Percentiles rank a stretch among this genome's conserved stretches.
Conservation (phyloP, 352 stramenopile species). For the Phytophthora lateralis region DNA sequence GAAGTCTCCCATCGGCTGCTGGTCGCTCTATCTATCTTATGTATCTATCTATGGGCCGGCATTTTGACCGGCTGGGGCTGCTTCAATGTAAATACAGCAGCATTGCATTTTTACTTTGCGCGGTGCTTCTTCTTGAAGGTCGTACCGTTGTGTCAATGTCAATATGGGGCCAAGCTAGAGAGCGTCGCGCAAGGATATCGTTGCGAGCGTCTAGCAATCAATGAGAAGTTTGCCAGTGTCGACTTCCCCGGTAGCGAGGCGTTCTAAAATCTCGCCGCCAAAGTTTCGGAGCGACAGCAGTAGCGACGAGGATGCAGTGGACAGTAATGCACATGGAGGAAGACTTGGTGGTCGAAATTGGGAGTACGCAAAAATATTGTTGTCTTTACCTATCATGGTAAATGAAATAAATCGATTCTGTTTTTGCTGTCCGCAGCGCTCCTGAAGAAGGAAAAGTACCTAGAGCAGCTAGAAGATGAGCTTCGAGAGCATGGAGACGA, state of each 20-base stretch:
- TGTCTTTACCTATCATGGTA: neutral
- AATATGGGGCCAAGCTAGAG: neutral
- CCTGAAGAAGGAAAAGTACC: conserved; percentile 39
- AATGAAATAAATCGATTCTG: neutral
- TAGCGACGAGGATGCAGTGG: conserved; percentile 9
- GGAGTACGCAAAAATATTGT: conserved; percentile 8
- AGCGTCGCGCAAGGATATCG: conserved; percentile 15
- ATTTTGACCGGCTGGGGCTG: conserved; percentile 34
- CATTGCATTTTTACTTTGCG: conserved; percentile 16
- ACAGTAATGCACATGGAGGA: conserved; percentile 27
- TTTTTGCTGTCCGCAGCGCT: conserved; percentile 19
- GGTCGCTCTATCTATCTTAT: conserved; percentile 44
- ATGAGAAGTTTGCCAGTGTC: conserved; percentile 10
- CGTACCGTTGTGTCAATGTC: neutral
- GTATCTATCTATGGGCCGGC: conserved; percentile 44
- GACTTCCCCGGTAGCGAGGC: conserved; percentile 1
- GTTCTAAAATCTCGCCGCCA: conserved; percentile 7
- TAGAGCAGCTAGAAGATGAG: conserved; percentile 30
- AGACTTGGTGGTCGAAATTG: conserved; percentile 28
- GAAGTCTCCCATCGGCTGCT: conserved; percentile 9
- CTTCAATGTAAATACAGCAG: conserved; percentile 47
- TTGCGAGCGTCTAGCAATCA: conserved; percentile 1
- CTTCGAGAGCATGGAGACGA: conserved; percentile 19
- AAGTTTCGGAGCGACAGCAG: conserved; percentile 9
- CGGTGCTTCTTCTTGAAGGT: conserved; percentile 1